Conservation (phyloP, 176 grass and related monocot genomes). For the Juncus effusus region DNA sequence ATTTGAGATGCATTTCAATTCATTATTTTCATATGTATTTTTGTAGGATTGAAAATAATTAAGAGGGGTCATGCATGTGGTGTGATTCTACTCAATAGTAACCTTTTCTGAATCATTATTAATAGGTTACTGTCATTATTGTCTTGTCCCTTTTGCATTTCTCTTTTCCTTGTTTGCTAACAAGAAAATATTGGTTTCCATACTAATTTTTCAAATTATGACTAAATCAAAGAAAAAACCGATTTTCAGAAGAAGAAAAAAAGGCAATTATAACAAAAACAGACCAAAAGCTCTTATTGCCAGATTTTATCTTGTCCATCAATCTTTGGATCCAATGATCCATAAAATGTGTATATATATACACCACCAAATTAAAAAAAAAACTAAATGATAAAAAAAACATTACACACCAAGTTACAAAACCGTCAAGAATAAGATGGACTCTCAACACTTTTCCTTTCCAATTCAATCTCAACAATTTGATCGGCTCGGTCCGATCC, state of each 20-base stretch:
- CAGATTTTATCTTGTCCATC: no score
- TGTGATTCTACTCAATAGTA: conserved; percentile 7
- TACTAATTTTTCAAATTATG: background rate
- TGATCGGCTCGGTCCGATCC: conserved; percentile 47
- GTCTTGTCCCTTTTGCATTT: no score
- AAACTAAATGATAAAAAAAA: background rate
- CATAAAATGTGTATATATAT: no score
- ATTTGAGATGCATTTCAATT: conserved; percentile 3
- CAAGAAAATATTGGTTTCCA: background rate
- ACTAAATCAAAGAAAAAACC: conserved; percentile 1
- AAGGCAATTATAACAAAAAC: no score
- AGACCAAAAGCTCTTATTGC: no score
- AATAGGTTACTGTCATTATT: conserved; percentile 5
- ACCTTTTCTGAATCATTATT: conserved; percentile 6
- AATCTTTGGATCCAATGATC: no score
- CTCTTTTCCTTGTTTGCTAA: background rate
- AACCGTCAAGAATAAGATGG: conserved; percentile 29
- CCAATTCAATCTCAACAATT: conserved; percentile 19
- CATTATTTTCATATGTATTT: background rate
- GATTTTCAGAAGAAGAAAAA: background rate
- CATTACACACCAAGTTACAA: background rate
- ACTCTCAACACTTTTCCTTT: conserved; percentile 41
- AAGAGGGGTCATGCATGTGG: conserved; percentile 22
- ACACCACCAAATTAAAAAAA: background rate
- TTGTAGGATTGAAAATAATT: conserved; percentile 8